phyloP scores from a whole-genome alignment of 441 rosid genomes.

The Populus hybrid region DNA sequence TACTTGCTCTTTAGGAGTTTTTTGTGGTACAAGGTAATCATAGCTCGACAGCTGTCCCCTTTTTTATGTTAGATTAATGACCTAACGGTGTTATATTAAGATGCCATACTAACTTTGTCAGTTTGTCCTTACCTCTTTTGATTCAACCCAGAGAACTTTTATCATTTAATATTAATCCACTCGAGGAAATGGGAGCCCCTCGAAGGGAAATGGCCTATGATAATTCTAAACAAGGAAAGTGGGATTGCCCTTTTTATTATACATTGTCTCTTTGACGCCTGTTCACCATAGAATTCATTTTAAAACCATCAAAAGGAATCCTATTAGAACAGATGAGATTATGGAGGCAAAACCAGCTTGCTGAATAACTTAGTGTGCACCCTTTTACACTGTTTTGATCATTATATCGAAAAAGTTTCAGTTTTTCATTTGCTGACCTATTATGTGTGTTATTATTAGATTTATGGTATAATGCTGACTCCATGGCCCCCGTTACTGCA shows the following conservation, averaged over 20 bases:
- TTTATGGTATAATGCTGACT: background rate
- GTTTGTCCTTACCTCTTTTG: slow-evolving; percentile 2
- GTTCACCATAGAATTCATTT: background rate
- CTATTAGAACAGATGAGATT: background rate
- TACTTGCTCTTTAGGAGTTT: background rate
- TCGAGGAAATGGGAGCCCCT: slow-evolving; percentile 4
- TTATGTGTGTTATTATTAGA: background rate
- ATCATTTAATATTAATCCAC: background rate
- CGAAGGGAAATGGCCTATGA: background rate
- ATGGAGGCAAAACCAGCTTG: background rate
- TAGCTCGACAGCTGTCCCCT: background rate
- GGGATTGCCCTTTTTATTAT: background rate
- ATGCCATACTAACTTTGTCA: background rate
- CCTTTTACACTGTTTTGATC: background rate
- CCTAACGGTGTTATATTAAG: background rate
- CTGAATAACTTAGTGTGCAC: background rate
- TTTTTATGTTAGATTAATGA: background rate
- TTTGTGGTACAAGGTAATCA: background rate
- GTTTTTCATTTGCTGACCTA: background rate
- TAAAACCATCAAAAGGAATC: background rate
- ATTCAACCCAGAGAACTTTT: background rate
- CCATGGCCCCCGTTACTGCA: background rate
- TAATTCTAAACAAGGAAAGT: slow-evolving; percentile 27
- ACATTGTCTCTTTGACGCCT: background rate
- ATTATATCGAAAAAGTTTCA: background rate